Evolutionary conservation across 2,329 filamentous ascomycete species (phyloP).

Genomic region (Phialemoniopsis sp.): DNA sequence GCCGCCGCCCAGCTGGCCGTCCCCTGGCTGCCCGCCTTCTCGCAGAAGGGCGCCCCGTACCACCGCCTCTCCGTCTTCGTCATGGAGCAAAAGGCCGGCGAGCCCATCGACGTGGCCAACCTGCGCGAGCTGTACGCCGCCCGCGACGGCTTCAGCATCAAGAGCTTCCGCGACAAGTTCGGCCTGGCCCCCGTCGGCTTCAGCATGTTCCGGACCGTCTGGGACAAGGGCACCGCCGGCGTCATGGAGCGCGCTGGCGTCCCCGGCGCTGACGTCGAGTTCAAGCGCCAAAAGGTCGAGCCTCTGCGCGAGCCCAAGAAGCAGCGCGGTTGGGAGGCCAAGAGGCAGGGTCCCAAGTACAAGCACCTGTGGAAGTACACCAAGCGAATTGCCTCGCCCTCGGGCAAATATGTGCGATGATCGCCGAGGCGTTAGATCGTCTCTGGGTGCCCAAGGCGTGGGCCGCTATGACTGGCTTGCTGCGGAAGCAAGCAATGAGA

Average conservation of each 20-base stretch:
- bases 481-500: too few relatives aligned
- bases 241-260: slow-evolving; percentile 81
- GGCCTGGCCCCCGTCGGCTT: slow-evolving; percentile 71
- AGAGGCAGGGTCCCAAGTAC: slow-evolving; percentile 62
- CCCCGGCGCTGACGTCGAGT: slow-evolving; percentile 75
- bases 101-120: slow-evolving; percentile 52
- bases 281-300: slow-evolving; percentile 75
- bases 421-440: too few relatives aligned
- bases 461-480: too few relatives aligned
- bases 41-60: slow-evolving; percentile 87
- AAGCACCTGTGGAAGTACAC: slow-evolving; percentile 61
- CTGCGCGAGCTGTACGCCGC: slow-evolving; percentile 47
- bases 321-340: slow-evolving; percentile 62
- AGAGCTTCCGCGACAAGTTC: slow-evolving; percentile 69
- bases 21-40: slow-evolving; percentile 81
- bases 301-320: slow-evolving; percentile 59
- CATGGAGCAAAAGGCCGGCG: slow-evolving; percentile 68
- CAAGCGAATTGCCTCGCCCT: slow-evolving; percentile 43
- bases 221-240: slow-evolving; percentile 82
- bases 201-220: slow-evolving; percentile 81
- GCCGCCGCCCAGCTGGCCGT: slow-evolving; percentile 62
- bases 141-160: slow-evolving; percentile 70
- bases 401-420: slow-evolving; percentile 17
- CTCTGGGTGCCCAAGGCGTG: too few relatives aligned
- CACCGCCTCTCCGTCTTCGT: slow-evolving; percentile 84